Base-by-base conservation (phyloP, 1,284 basidiomycete species). In the Phenoliferia sp. region DNA sequence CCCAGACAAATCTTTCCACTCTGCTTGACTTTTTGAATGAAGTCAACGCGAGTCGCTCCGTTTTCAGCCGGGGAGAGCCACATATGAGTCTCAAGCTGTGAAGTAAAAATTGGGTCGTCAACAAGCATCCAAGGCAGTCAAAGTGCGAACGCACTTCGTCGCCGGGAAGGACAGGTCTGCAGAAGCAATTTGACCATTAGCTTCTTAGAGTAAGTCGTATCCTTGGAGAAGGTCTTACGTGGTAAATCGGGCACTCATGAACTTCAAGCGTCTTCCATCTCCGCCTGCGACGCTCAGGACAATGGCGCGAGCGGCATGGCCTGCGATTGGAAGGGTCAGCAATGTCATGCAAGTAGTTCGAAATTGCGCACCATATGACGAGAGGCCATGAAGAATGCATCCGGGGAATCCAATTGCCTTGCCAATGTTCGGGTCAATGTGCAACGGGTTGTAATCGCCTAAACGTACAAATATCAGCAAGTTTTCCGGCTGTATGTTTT, bases 401-500 rank as follows among this genome's bases (percentile, higher is more conserved):
- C 87, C 90, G 15, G 88, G 88, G 74, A 92, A 92, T 17, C 89
- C 89, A 19, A 86, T 82, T 6, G 82, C 82, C 33, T 63, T 63
- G 31, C 63, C 69, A 54, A 68, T 64, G 31, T 56, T 9, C 75
- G 82, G 58, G 62, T 89, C 88, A 69, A 92, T 88, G 79, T 92
- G 90, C 16, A 92, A 82, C 26, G 88, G 87, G 78, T 92, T 92
- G 79, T 90, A 92, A 79, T 92, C 90, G 2, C 90, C 90, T 57
- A 35, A 26, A 19, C 22, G 7, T 5, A 52, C 48, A 6, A 19
- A 19, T n/a, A 52, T 52, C 48, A 7, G 48, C 19, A 6, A 52
- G 7, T 26, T 19, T 52, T 26, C 9, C 7, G 5, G 7, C 48
- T 26, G 48, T 22, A 44, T 12, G 12, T 22, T 52, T 26, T 9